Conservation (phyloP, 805 yeast genomes). For the Kregervanrija fluxuum region DNA sequence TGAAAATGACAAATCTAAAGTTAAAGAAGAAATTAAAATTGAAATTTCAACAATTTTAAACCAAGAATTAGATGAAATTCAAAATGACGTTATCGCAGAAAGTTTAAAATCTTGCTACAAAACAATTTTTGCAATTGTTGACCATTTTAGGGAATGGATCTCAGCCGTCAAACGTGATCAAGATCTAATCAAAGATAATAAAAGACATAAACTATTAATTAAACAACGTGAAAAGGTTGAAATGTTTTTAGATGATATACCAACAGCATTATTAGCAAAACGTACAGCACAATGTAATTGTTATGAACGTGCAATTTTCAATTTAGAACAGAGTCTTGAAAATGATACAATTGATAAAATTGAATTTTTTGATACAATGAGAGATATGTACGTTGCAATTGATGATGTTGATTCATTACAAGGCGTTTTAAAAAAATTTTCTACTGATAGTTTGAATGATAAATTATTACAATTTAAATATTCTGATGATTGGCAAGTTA, state of each 20-base stretch:
- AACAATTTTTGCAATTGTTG: constrained; percentile 69
- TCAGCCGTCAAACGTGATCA: constrained; percentile 33
- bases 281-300: constrained; percentile 79
- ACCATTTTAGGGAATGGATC: constrained; percentile 76
- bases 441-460: constrained; percentile 64
- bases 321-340: constrained; percentile 71
- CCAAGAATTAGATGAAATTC: constrained; percentile 34
- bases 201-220: constrained; percentile 1
- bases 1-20: constrained; percentile 27
- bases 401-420: constrained; percentile 87
- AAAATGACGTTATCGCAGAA: constrained; percentile 48
- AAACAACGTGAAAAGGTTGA: constrained; percentile 29
- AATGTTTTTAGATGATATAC: constrained; percentile 45
- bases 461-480: constrained; percentile 77
- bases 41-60: constrained; percentile 61
- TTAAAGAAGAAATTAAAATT: constrained; percentile 36
- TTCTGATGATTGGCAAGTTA: constrained; percentile 79
- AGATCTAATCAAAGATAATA: constrained; percentile 2
- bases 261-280: constrained; percentile 64
- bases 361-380: constrained; percentile 46
- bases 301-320: constrained; percentile 80
- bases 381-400: constrained; percentile 74
- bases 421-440: constrained; percentile 71
- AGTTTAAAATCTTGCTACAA: constrained; percentile 60
- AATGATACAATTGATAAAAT: constrained; percentile 27